Base-by-base conservation (phyloP, 129 eudicot genomes). In the Sambucus nigra region DNA sequence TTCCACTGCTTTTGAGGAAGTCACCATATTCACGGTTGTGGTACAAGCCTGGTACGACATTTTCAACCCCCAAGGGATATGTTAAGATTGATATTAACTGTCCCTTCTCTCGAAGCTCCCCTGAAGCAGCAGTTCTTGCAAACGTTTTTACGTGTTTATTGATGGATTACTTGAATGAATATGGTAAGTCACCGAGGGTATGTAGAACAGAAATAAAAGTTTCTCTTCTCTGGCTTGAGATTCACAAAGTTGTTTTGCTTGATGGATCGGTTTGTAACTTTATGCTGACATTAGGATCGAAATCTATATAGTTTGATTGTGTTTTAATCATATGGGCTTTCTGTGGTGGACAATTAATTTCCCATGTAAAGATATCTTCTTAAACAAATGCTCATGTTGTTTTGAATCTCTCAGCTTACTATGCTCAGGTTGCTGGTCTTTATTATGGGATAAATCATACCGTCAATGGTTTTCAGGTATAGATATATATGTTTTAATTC, bases 361-460 rank as follows among this genome's bases (percentile, higher is more conserved):
- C 6, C 8, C 42, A 35, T 8, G 13, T 35, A 35, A 35, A 7
- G 42, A 12, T 35, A 35, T 35, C 13, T 35, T 2, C 6, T 2
- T 35, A 35, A 35, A 8, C 42, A 42, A 21, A 22, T 14, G n/a
- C n/a, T 40, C 2, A 28, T 27, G 23, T 29, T 61, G 27, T 47
- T 53, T 39, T 56, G 61, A 47, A 42, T 63, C 53, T 72, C 70
- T 73, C 88, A 91, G 99, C 99, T 12, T 91, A 91, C 11, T 69
- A 91, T 72, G 99, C 99, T 66, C 89, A 79, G 72, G 94, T 91
- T 82, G 99, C 99, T 72, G 99, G 95, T 71, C 95, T 91, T 38
- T 64, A 86, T 53, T 91, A 91, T 73, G 75, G 52, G 42, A 75
- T 86, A 60, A 49, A 59, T 69, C 83, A 72, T 68, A 66, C 82